Evolutionary conservation across 1,284 basidiomycete species (phyloP).

Genomic region (Pterula multifida): DNA sequence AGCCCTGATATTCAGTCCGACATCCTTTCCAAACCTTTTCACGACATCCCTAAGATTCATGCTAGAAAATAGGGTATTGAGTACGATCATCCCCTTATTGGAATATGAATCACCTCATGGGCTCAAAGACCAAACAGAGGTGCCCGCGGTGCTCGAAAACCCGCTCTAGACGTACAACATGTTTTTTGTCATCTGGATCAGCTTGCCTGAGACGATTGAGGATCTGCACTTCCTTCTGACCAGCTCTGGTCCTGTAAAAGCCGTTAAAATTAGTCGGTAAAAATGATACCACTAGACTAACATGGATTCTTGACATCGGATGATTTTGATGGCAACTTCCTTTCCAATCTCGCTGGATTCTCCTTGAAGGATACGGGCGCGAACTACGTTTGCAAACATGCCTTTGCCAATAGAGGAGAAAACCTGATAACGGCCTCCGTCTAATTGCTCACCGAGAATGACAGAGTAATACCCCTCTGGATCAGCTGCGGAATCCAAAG

Average conservation of each 20-base stretch:
- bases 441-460: slow-evolving; percentile 91
- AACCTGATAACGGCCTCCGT: slow-evolving; percentile 88
- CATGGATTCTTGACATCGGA: slow-evolving; percentile 96
- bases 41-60: slow-evolving; percentile 98
- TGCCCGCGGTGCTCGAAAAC: slow-evolving; percentile 97
- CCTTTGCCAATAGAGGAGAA: slow-evolving; percentile 92
- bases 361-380: slow-evolving; percentile 73
- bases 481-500: slow-evolving; percentile 69
- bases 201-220: slow-evolving; percentile 78
- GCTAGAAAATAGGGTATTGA: slow-evolving; percentile 30
- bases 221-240: slow-evolving; percentile 86
- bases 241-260: slow-evolving; percentile 79
- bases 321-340: slow-evolving; percentile 98
- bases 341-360: slow-evolving; percentile 50
- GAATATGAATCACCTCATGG: slow-evolving; percentile 54
- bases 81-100: slow-evolving; percentile 7
- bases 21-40: slow-evolving; percentile 97
- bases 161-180: slow-evolving; percentile 81
- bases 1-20: slow-evolving; percentile 91
- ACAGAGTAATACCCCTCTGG: slow-evolving; percentile 93
- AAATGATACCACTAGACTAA: slow-evolving; percentile 24
- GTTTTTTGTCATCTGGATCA: slow-evolving; percentile 95
- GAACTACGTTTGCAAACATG: slow-evolving; percentile 96
- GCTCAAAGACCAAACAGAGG: slow-evolving; percentile 94
- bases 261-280: slow-evolving; percentile 8